phyloP scores from a whole-genome alignment of 495 filamentous ascomycete genomes.

The Letharia columbiana region DNA sequence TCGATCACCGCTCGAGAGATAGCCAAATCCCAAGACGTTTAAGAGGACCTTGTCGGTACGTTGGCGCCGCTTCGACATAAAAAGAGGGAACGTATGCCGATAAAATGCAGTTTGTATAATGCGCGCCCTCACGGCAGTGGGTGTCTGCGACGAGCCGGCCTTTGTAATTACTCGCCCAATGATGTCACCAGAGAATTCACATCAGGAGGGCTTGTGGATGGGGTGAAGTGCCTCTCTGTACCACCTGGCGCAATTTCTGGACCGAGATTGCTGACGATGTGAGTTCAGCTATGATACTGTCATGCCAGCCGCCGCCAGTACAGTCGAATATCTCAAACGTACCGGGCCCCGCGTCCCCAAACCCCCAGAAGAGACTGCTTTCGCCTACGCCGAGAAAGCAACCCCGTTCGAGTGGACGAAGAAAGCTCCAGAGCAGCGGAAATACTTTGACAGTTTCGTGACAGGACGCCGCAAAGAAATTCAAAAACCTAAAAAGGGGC shows the following conservation, averaged over 20 bases:
- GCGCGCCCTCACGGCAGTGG: constrained; percentile 24
- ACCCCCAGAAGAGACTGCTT: constrained; percentile 20
- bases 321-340: constrained; percentile 26
- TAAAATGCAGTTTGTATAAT: constrained; percentile 22
- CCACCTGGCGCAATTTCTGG: not conserved
- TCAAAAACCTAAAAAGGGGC: no score
- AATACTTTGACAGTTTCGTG: constrained; percentile 29
- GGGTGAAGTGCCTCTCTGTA: constrained; percentile 27
- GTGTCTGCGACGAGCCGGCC: constrained; percentile 26
- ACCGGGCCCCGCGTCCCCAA: constrained; percentile 24
- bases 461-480: constrained; percentile 20
- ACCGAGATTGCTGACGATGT: not conserved
- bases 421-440: constrained; percentile 25
- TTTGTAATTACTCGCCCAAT: constrained; percentile 25
- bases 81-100: not conserved
- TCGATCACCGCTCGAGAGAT: constrained; percentile 11
- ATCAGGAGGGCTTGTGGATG: constrained; percentile 25
- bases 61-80: not conserved
- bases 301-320: constrained; percentile 22
- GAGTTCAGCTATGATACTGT: constrained; percentile 15
- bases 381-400: constrained; percentile 26
- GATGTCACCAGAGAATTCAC: constrained; percentile 24
- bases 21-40: not conserved
- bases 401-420: constrained; percentile 26
- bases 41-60: constrained; percentile 17